A percentile compares a stretch with the other conserved stretches of the same genome.
Evolutionary conservation across 768 basidiomycete genomes (phyloP).

Genomic region (Leccinum obscurum): DNA sequence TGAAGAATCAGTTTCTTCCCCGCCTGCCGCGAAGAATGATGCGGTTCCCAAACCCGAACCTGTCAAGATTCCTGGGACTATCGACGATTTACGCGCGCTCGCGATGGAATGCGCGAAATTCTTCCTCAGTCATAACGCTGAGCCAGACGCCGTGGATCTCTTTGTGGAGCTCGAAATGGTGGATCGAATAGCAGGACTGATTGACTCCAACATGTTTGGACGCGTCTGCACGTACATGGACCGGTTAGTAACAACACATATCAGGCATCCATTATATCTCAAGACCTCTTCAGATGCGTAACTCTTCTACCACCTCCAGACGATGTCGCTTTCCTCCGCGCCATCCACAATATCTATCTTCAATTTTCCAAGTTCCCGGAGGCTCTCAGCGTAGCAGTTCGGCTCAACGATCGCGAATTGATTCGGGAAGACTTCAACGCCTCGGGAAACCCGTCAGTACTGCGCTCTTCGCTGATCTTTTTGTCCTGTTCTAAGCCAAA

Average conservation of each 20-base stretch:
- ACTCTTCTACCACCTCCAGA: conserved; percentile 91
- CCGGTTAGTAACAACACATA: conserved; percentile 49
- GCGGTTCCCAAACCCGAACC: conserved; percentile 34
- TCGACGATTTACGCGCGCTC: conserved; percentile 73
- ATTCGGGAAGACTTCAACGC: conserved; percentile 87
- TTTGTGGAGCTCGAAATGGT: conserved; percentile 93
- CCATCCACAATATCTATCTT: conserved; percentile 87
- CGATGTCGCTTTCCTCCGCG: conserved; percentile 83
- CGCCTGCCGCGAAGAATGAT: conserved; percentile 30
- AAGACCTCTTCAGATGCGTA: conserved; percentile 59
- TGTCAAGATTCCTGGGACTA: conserved; percentile 47
- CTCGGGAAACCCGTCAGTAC: conserved; percentile 80
- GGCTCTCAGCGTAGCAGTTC: conserved; percentile 82
- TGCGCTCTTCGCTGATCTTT: background rate
- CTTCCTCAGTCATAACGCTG: conserved; percentile 90
- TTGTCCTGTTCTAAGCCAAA: background rate
- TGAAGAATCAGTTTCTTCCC: conserved; percentile 30
- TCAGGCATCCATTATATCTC: conserved; percentile 2
- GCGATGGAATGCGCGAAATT: conserved; percentile 87
- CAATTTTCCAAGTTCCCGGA: conserved; percentile 88
- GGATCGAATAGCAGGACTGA: conserved; percentile 68
- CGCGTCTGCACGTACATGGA: conserved; percentile 98
- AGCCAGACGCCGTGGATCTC: conserved; percentile 96
- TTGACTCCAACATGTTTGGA: conserved; percentile 84
- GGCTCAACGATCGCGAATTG: conserved; percentile 76